Conservation (phyloP, 2,329 filamentous ascomycete species). For the Monosporascus sp. region DNA sequence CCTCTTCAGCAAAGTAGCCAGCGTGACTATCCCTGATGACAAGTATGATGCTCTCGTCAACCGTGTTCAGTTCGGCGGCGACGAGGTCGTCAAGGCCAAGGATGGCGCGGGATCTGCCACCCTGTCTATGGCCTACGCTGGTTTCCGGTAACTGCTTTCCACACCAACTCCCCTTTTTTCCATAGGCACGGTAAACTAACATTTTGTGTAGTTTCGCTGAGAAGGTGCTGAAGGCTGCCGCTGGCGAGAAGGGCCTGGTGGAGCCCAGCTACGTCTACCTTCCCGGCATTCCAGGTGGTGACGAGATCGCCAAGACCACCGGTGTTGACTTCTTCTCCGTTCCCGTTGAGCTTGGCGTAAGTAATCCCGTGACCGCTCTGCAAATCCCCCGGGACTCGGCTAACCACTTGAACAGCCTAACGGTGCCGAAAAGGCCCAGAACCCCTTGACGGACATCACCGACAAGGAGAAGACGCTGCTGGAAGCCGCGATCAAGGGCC, state of each 20-base stretch:
- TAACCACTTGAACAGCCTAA: slow-evolving; percentile 51
- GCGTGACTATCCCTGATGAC: slow-evolving; percentile 76
- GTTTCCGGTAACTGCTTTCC: slow-evolving; percentile 64
- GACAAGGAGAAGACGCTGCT: slow-evolving; percentile 88
- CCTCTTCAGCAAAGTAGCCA: slow-evolving; percentile 86
- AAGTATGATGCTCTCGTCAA: slow-evolving; percentile 89
- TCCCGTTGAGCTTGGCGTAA: slow-evolving; percentile 89
- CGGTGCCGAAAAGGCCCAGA: slow-evolving; percentile 79
- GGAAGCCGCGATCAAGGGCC: slow-evolving; percentile 65
- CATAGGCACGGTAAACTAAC: slow-evolving; percentile 6
- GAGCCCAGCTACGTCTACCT: slow-evolving; percentile 97
- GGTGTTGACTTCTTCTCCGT: slow-evolving; percentile 94
- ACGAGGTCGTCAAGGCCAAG: slow-evolving; percentile 95
- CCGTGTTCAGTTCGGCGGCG: slow-evolving; percentile 96
- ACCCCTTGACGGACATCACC: slow-evolving; percentile 71
- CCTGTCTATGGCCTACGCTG: slow-evolving; percentile 91
- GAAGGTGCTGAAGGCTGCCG: slow-evolving; percentile 81
- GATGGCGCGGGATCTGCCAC: slow-evolving; percentile 86
- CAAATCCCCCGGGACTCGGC: slow-evolving; percentile 4
- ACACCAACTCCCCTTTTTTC: neutral
- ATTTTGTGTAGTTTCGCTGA: slow-evolving; percentile 69
- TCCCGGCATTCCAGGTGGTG: slow-evolving; percentile 80
- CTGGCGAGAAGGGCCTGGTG: slow-evolving; percentile 87
- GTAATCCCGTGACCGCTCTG: slow-evolving; percentile 30
- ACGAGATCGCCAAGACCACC: slow-evolving; percentile 76